Evolutionary conservation across 371 early-diverging fungal genomes (phyloP), one percentile per base, ranked within the genome.

Genomic region (Capniomyces stellatus): DNA sequence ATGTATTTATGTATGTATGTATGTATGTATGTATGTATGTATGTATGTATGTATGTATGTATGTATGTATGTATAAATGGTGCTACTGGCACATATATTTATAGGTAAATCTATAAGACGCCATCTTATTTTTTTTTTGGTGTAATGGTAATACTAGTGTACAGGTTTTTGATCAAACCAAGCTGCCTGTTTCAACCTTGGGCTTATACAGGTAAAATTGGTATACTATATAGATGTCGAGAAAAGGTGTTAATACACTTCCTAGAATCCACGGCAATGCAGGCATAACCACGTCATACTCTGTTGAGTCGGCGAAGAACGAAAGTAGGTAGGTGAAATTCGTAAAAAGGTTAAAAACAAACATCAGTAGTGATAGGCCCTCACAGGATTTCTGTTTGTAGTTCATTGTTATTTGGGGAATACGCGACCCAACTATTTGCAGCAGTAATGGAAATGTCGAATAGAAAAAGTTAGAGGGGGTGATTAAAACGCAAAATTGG

Each of bases 371-470:
- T 18, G 80, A 75, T 35, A 90, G 65, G 0, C 89, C 89, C 54
- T 85, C 78, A 2, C 76, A 76, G n/a, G 85, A 82, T 61, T 80
- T 71, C 46, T 75, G 75, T 43, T 72, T 60, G 65, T 73, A 77
- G 57, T 85, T 87, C 63, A 77, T 81, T 61, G 77, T 72, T 58
- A 90, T 81, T 60, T 90, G 91, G 2, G 91, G 89, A 41, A 88
- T 64, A 54, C 89, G 77, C 12, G 81, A 69, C 30, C 67, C 25
- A 63, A 73, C n/a, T 35, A 35, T 35, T 10, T 35, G 6, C 15
- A 35, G 35, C 35, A 35, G 15, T 35, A 6, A 35, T 35, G 15
- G 15, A 35, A 35, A 35, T 15, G 35, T 35, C 10, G 6, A 35
- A 35, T 35, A 35, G 35, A 35, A 10, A 35, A 10, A 35, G 35